These are phyloP conservation scores for Dichotomopilus funicola DNA, from an alignment of 2,329 filamentous ascomycete genomes.

Conservation along the genomic window DNA sequence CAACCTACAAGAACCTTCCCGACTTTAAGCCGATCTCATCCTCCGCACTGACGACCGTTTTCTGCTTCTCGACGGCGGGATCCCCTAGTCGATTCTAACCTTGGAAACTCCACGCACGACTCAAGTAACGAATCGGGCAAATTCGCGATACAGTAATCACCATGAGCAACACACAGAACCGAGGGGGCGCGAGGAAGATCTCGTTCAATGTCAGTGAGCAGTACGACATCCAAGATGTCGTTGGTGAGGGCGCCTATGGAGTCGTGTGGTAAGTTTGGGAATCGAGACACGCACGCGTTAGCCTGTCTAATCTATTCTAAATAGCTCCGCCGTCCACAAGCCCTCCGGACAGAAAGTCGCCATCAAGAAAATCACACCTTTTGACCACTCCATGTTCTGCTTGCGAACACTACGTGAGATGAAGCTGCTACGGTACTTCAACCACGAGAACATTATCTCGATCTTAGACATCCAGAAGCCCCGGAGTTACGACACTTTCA, in stretches of 20 bases:
- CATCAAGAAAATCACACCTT: conserved; percentile 99
- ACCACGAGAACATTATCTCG: conserved; percentile 99
- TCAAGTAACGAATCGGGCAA: background rate
- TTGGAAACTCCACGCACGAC: background rate
- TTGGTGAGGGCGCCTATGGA: conserved; percentile 96
- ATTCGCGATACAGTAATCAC: conserved; percentile 14
- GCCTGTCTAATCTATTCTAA: background rate
- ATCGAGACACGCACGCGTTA: background rate
- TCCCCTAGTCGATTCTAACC: background rate
- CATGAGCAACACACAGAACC: conserved; percentile 56
- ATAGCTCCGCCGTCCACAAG: conserved; percentile 92
- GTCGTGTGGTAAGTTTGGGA: conserved; percentile 79
- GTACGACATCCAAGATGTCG: conserved; percentile 99
- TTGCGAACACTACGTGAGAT: conserved; percentile 94
- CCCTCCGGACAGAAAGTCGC: conserved; percentile 97
- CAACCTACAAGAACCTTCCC: too few species aligned
- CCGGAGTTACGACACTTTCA: conserved; percentile 89
- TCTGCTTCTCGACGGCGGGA: background rate
- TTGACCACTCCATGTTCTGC: conserved; percentile 99
- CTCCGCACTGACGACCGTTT: background rate
- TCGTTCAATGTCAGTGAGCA: conserved; percentile 99
- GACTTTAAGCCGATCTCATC: background rate
- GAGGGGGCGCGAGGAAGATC: conserved; percentile 76
- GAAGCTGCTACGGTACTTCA: conserved; percentile 98
- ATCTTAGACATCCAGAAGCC: conserved; percentile 99